Conservation (phyloP, 805 yeast species). For the Brettanomyces bruxellensis region DNA sequence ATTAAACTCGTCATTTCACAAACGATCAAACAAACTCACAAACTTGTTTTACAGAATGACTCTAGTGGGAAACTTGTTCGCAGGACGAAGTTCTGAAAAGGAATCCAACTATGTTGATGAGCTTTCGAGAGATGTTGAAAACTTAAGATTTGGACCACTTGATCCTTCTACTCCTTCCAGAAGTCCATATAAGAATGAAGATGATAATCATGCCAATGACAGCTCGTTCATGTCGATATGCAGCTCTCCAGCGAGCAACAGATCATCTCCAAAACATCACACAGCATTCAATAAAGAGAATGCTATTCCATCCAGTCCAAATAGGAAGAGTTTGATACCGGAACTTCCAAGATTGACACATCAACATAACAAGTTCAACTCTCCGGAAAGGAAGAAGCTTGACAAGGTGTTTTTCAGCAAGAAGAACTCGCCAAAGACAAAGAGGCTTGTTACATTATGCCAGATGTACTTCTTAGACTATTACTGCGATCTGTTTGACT, state of each 20-base stretch:
- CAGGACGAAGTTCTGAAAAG: constrained; percentile 10
- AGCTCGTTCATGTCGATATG: constrained; percentile 21
- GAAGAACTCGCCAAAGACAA: constrained; percentile 67
- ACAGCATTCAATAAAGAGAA: constrained; percentile 35
- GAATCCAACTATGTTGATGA: constrained; percentile 23
- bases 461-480: constrained; percentile 92
- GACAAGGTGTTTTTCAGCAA: constrained; percentile 41
- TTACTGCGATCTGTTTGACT: constrained; percentile 93
- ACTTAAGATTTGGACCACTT: constrained; percentile 20
- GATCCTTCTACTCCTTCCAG: constrained; percentile 17
- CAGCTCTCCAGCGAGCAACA: constrained; percentile 23
- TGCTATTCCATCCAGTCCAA: constrained; percentile 25
- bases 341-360: background rate
- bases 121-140: constrained; percentile 26
- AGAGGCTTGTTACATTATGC: constrained; percentile 81
- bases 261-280: constrained; percentile 12
- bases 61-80: constrained; percentile 23
- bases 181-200: background rate
- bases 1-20: too few relatives aligned
- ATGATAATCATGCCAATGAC: constrained; percentile 3
- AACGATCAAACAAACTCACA: too few relatives aligned
- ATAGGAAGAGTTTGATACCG: constrained; percentile 4
- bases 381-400: constrained; percentile 11
- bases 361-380: background rate
- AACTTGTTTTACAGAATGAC: constrained; percentile 10